phyloP scores from a whole-genome alignment of 2,329 filamentous ascomycete genomes.

The Diplodia scrobiculata region DNA sequence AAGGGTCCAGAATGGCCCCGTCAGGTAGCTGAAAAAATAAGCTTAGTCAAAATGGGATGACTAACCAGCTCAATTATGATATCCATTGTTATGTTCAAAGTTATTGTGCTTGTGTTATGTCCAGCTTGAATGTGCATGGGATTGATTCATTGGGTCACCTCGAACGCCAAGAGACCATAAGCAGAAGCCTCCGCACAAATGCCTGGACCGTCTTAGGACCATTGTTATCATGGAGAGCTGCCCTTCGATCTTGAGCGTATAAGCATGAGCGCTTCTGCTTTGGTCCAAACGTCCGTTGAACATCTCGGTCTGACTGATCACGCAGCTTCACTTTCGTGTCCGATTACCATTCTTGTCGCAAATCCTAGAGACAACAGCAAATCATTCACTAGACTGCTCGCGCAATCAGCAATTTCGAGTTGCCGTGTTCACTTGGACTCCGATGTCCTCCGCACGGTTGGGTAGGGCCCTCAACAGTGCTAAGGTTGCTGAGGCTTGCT shows the following conservation, averaged over 20 bases:
- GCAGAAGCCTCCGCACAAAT: not conserved
- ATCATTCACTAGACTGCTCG: too few species aligned
- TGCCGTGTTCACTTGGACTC: not conserved
- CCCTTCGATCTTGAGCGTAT: too few species aligned
- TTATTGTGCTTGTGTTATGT: not conserved
- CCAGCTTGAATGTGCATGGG: not conserved
- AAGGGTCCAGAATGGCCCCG: constrained; percentile 2
- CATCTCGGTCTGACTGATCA: too few species aligned
- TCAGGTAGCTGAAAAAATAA: constrained; percentile 25
- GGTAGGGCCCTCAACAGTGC: not conserved
- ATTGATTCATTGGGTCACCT: not conserved
- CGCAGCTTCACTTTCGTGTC: too few species aligned
- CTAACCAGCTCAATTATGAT: constrained; percentile 28
- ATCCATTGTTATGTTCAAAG: constrained; percentile 11
- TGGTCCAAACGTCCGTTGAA: too few species aligned
- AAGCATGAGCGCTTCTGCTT: too few species aligned
- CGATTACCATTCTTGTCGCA: too few species aligned
- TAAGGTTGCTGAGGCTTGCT: not conserved
- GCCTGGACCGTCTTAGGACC: not conserved
- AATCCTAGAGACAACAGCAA: too few species aligned
- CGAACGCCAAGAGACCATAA: not conserved
- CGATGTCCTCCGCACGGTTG: not conserved
- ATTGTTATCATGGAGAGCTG: too few species aligned
- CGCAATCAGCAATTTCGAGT: too few species aligned
- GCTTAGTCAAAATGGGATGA: constrained; percentile 27